Evolutionary conservation across 768 basidiomycete genomes (phyloP), one percentile per base, ranked within the genome.

Genomic region (Rhodotorula babjevae): DNA sequence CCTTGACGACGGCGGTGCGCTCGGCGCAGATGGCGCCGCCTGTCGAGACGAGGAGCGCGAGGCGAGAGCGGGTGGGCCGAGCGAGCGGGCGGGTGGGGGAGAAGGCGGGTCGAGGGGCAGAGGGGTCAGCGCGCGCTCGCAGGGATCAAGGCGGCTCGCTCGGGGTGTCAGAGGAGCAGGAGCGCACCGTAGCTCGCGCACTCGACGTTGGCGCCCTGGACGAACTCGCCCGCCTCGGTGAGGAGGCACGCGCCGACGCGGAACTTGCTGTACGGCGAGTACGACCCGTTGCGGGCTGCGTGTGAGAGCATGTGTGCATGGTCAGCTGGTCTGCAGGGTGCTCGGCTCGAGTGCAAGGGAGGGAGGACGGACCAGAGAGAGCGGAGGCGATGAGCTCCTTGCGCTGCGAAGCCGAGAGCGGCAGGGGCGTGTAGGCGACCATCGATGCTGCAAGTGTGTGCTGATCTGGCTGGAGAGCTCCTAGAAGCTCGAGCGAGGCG

Each of bases 1-100:
- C 94, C 81, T 96, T 96, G n/a, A 93, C 89, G 65, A 99, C 84
- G 0, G 94, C 94, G 0, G 95, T 97, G 44, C 94, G 84, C 80
- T 99, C 95, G 0, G 95, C 95, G 76, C 95, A 98, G 70, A 97
- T 94, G 0, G 90, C 86, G 2, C 86, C 92, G 10, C 93, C 93
- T 95, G 59, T 25, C 12, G 23, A 1, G 27, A 2, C 50, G 8
- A 23, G 16, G 23, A 19, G 46, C 19, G 44, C 1, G 19, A 49
- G 49, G 3, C 15, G 23, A 16, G 29, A 23, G 3, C 16, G 46
- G 57, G 33, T 52, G 21, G 50, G 50, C 29, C 29, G 49, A 14
- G 25, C 18, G 31, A 19, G 50, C 10, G 9, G 25, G 36, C 14
- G n/a, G 50, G 23, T 27, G 25, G 23, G 25, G 25, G 12, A 23